Conservation (phyloP, 257 asterid species). For the Fraxinus cuspidata region DNA sequence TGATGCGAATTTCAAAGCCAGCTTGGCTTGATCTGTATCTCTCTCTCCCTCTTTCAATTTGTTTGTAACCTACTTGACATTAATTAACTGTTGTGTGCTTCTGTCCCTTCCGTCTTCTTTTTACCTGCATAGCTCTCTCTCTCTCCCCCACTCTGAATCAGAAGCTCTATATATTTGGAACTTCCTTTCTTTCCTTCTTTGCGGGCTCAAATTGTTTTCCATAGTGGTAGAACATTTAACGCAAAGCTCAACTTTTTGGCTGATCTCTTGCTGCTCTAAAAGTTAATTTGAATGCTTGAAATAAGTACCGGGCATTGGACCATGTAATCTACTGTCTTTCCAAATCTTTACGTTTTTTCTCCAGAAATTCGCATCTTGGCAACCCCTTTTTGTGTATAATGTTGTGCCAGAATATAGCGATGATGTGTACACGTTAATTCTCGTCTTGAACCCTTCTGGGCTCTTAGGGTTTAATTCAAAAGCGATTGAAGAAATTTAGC, state of each 20-base stretch:
- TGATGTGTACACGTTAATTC: neutral
- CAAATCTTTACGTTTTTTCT: neutral
- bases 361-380: constrained; percentile 19
- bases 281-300: constrained; percentile 22
- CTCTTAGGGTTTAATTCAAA: neutral
- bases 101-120: constrained; percentile 32
- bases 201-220: constrained; percentile 33
- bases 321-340: constrained; percentile 1
- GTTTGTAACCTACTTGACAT: constrained; percentile 6
- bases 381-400: neutral
- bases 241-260: constrained; percentile 14
- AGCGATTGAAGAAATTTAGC: neutral
- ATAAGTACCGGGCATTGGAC: constrained; percentile 2
- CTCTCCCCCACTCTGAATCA: constrained; percentile 14
- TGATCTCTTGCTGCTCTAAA: neutral
- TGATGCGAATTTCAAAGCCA: constrained; percentile 26
- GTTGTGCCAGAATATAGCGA: constrained; percentile 8
- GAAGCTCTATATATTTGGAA: constrained; percentile 41
- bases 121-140: constrained; percentile 33
- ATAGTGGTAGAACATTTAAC: neutral
- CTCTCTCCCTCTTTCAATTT: constrained; percentile 2
- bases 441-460: constrained; percentile 17
- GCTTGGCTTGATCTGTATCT: constrained; percentile 39
- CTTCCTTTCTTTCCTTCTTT: constrained; percentile 29
- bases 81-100: constrained; percentile 10